Conservation (phyloP, 106 monocot genomes). For the Alisma plantagoaquatica region DNA sequence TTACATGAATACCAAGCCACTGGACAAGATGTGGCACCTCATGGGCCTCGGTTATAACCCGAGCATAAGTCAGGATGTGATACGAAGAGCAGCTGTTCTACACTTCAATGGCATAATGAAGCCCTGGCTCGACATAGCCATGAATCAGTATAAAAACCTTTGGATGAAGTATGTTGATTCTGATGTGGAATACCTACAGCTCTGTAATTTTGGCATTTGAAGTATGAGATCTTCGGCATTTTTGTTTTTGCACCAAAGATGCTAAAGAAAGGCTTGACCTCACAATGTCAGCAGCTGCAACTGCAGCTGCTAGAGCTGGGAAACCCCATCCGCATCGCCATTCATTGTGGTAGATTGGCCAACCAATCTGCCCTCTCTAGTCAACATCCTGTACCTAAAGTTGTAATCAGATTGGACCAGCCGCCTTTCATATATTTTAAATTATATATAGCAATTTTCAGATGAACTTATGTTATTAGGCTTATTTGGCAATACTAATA, state of each 20-base stretch:
- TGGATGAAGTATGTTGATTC: constrained; percentile 94
- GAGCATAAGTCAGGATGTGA: constrained; percentile 61
- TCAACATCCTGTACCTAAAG: no score
- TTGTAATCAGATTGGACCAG: no score
- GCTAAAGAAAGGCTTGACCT: background rate
- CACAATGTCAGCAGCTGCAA: background rate
- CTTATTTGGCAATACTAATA: no score
- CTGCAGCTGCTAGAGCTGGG: background rate
- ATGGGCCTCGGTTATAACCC: constrained; percentile 96
- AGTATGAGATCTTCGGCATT: background rate
- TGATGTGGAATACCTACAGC: constrained; percentile 83
- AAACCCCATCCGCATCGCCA: background rate
- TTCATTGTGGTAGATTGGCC: background rate
- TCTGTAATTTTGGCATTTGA: constrained; percentile 92
- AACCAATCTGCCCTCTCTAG: constrained; percentile 2
- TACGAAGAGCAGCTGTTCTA: constrained; percentile 59
- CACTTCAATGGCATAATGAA: constrained; percentile 96
- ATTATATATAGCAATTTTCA: no score
- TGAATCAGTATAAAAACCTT: constrained; percentile 89
- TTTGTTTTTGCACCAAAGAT: background rate
- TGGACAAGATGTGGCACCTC: constrained; percentile 92
- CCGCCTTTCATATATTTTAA: no score
- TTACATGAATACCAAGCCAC: constrained; percentile 64
- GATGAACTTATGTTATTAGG: no score
- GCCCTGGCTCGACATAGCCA: constrained; percentile 91